Evolutionary conservation across 1,139 yeast species (phyloP), one percentile per base, ranked within the genome.

Genomic region (Groenewaldozyma auringiensis): DNA sequence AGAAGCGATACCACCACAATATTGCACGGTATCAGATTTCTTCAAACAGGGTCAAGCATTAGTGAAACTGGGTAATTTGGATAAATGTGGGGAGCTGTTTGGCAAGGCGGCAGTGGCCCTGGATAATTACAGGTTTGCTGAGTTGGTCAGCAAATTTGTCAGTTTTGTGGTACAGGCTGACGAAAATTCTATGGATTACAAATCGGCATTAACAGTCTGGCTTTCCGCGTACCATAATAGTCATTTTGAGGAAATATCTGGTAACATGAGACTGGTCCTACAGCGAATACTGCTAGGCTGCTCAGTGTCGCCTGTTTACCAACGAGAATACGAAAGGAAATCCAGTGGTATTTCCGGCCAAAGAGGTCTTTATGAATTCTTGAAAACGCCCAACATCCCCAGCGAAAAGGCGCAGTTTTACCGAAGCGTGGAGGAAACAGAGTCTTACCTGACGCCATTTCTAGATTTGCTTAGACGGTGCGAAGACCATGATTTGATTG

Each of bases 121-220:
- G 17, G 34, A 40, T 16, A 25, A 41, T 14, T 11, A 18, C 22
- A 37, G 21, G 2, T 29, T 34, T n/a, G 17, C 37, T 14, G 25
- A 27, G 25, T 39, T 46, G 6, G 22, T 46, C 18, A 39, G 21
- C 34, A 25, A 37, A 11, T 36, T 44, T n/a, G 25, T 43, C 4
- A 35, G 25, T n/a, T 17, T 32, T 4, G 18, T 32, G 13, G 18
- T 14, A 32, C 18, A 11, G 13, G 36, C 14, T 4, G 36, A 32
- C 13, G 18, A 14, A 11, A 13, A 13, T 16, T 32, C 36, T 4
- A 14, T 13, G 8, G 13, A 16, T 13, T 32, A 32, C 18, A 13
- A 16, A 32, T 4, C 18, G 18, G 36, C 36, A 32, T 14, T 32
- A 6, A 16, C 4, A 16, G 8, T 32, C 13, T 32, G 36, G 36